Conservation (phyloP, 495 filamentous ascomycete genomes). For the Bombardia bombarda region DNA sequence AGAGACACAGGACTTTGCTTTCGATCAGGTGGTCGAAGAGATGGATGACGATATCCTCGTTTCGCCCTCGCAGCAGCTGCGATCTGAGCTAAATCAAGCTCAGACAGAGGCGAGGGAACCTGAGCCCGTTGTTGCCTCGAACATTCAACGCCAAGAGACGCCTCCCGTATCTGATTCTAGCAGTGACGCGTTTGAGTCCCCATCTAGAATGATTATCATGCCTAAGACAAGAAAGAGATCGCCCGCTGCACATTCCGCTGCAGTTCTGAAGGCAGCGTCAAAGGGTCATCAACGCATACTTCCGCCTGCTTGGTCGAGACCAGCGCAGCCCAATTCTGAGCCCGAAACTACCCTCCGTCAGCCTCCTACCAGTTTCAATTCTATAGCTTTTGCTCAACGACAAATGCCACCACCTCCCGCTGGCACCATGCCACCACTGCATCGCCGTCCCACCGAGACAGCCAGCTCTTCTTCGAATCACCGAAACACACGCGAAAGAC, state of each 20-base stretch:
- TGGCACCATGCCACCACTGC: too few species aligned
- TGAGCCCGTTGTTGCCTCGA: too few species aligned
- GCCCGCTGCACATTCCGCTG: neutral
- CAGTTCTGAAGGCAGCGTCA: neutral
- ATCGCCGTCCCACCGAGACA: too few species aligned
- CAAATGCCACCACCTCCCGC: too few species aligned
- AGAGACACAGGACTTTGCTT: conserved; percentile 32
- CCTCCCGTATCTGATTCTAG: neutral
- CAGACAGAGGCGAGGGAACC: too few species aligned
- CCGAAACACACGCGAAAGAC: too few species aligned
- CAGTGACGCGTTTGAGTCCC: neutral
- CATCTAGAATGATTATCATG: neutral
- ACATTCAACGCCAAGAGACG: neutral
- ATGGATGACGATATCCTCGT: neutral
- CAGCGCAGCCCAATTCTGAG: too few species aligned
- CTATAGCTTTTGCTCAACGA: too few species aligned
- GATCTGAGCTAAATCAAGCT: neutral
- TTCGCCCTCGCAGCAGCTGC: conserved; percentile 3
- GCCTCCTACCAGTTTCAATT: too few species aligned
- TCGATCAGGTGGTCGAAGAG: neutral
- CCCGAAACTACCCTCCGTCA: too few species aligned
- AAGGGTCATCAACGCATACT: neutral
- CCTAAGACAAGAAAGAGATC: too few species aligned
- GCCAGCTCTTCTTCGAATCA: too few species aligned
- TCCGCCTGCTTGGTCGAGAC: neutral